Evolutionary conservation across 441 rosid species (phyloP).

Genomic region (Geranium incanum): DNA sequence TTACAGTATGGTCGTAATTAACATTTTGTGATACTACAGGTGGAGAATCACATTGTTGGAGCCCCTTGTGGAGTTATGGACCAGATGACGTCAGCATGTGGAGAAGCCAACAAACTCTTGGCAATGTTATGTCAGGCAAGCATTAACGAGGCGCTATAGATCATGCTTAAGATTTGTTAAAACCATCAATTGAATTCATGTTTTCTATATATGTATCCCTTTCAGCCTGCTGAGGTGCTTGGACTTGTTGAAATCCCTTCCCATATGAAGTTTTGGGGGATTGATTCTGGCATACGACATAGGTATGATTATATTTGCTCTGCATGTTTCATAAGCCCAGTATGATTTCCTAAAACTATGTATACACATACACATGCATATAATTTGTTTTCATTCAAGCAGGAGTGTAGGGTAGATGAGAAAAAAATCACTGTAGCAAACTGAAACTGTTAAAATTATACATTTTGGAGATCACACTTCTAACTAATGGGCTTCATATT

Average conservation of each 20-base stretch:
- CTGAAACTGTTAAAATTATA: neutral
- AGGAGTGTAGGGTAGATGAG: neutral
- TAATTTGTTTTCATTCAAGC: neutral
- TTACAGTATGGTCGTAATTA: neutral
- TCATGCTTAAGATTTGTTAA: slow-evolving; percentile 9
- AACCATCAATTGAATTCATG: slow-evolving; percentile 11
- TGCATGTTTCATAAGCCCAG: neutral
- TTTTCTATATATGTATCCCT: slow-evolving; percentile 19
- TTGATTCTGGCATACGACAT: slow-evolving; percentile 97
- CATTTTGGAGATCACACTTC: neutral
- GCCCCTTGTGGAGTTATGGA: slow-evolving; percentile 99
- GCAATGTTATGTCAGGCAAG: slow-evolving; percentile 98
- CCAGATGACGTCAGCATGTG: slow-evolving; percentile 99
- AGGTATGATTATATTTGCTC: slow-evolving; percentile 38
- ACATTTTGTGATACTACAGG: slow-evolving; percentile 35
- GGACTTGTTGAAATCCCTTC: slow-evolving; percentile 93
- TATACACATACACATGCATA: neutral
- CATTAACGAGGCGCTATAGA: slow-evolving; percentile 13
- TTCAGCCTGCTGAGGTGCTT: slow-evolving; percentile 96
- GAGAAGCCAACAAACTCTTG: slow-evolving; percentile 93
- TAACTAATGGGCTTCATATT: neutral
- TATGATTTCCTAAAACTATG: neutral
- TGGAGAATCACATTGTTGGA: slow-evolving; percentile 98
- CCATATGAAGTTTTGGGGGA: slow-evolving; percentile 97
- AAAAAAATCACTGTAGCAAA: slow-evolving; percentile 5